A percentile compares a stretch with the other conserved stretches of the same genome.
phyloP scores from a whole-genome alignment of 345 rosid species.

The Clarkia xantiana region DNA sequence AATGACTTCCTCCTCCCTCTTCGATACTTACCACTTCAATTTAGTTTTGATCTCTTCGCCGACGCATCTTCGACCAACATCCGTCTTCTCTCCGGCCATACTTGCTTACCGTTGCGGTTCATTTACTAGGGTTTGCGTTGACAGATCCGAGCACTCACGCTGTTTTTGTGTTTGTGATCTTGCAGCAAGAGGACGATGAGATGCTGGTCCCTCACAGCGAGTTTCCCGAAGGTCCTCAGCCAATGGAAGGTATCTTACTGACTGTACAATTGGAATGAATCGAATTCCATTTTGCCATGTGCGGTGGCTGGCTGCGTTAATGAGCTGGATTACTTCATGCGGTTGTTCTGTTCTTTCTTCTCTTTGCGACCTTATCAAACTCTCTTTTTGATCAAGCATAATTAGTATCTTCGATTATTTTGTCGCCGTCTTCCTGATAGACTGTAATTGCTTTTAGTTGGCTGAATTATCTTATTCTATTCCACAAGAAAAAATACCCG shows the following conservation, averaged over 20 bases:
- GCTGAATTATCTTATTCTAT: too few species aligned
- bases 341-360: too few species aligned
- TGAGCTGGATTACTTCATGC: not conserved
- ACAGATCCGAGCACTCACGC: slow-evolving; percentile 21
- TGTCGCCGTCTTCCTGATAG: too few species aligned
- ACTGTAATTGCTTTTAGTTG: too few species aligned
- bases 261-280: not conserved
- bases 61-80: slow-evolving; percentile 6
- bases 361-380: too few species aligned
- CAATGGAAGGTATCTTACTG: slow-evolving; percentile 13
- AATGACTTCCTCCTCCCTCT: slow-evolving; percentile 9
- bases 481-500: too few species aligned
- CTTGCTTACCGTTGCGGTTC: not conserved
- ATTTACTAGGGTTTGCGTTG: slow-evolving; percentile 21
- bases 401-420: too few species aligned
- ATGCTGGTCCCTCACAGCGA: not conserved
- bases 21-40: not conserved
- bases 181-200: slow-evolving; percentile 12
- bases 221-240: not conserved
- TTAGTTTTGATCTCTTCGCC: not conserved
- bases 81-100: not conserved
- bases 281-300: too few species aligned
- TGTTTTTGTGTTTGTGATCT: slow-evolving; percentile 6
- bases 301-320: not conserved
- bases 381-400: too few species aligned